Evolutionary conservation across 140 eudicot genomes (phyloP), one percentile per base, ranked within the genome.

Genomic region (Ambrosia hybrid): DNA sequence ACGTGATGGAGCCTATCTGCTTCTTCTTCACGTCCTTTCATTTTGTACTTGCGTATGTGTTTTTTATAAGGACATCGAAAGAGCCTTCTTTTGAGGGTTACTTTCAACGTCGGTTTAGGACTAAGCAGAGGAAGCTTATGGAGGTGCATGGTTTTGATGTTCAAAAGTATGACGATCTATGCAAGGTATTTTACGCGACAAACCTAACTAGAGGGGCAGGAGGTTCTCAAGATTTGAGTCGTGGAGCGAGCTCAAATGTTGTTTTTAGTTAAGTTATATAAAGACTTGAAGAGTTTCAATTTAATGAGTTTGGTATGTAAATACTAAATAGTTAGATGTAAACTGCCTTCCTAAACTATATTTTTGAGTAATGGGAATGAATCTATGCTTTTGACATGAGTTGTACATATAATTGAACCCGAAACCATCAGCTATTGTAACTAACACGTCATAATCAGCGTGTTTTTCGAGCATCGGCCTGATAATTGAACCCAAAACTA

Each of bases 1-100:
- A 91, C 61, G 96, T 91, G 71, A 91, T 91, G 97, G 97, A 91
- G 85, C 97, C 97, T 55, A 83, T 91, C 26, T 91, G 96, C 61
- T 91, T 91, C 81, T 91, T 89, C 73, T 85, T 80, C 15, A 81
- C 97, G 14, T 91, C 97, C 0, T 68, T 88, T 51, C 89, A 91
- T 76, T 88, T 89, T 34, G 87, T 77, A 0, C 78, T 89, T 14
- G 96, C 96, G 3, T 91, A 91, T 73, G 78, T 68, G 3, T 91
- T 91, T 60, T 91, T 89, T 79, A 71, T 91, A 4, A 81, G 78
- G 62, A 91, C 97, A 15, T 91, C 96, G 1, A 86, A 77, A 77
- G 97, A 91, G 77, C 97, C 97, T 49, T 59, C 87, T 16, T 91
- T 89, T 17, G 91, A 91, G 67, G 83, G 95, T 9, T 88, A 41